Evolutionary conservation across 1,284 basidiomycete species (phyloP).

Genomic region (Phaffia rhodozyma): DNA sequence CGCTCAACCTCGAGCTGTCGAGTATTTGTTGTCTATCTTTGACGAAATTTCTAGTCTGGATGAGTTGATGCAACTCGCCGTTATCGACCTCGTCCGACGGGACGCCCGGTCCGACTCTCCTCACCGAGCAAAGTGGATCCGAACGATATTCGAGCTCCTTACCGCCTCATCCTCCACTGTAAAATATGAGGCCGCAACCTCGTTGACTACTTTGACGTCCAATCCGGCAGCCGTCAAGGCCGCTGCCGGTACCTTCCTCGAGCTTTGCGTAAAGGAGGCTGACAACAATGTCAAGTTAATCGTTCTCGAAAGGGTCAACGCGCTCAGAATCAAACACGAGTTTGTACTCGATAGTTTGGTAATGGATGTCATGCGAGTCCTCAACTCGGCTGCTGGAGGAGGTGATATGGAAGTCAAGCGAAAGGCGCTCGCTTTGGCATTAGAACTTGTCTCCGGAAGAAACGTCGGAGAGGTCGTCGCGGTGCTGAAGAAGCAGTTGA

Average conservation of each 20-base stretch:
- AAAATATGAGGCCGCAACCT: conserved; percentile 96
- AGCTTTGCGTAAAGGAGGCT: conserved; percentile 83
- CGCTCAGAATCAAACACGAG: conserved; percentile 72
- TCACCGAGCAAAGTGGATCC: conserved; percentile 76
- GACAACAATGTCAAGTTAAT: conserved; percentile 99
- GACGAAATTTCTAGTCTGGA: conserved; percentile 77
- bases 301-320: conserved; percentile 84
- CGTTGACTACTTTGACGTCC: conserved; percentile 86
- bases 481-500: conserved; percentile 96
- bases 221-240: conserved; percentile 96
- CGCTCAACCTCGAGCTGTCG: conserved; percentile 78
- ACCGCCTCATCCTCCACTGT: conserved; percentile 85
- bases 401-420: conserved; percentile 94
- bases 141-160: conserved; percentile 88
- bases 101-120: conserved; percentile 77
- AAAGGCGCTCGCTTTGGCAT: conserved; percentile 79
- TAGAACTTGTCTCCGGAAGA: conserved; percentile 86
- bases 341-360: conserved; percentile 84
- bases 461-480: conserved; percentile 97
- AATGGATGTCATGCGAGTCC: conserved; percentile 89
- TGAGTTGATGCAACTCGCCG: conserved; percentile 88
- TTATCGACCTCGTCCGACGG: conserved; percentile 86
- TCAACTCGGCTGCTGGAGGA: conserved; percentile 43
- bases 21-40: conserved; percentile 75
- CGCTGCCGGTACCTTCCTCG: conserved; percentile 78